phyloP scores from a whole-genome alignment of 2,329 filamentous ascomycete species.

The Diplodia seriata region DNA sequence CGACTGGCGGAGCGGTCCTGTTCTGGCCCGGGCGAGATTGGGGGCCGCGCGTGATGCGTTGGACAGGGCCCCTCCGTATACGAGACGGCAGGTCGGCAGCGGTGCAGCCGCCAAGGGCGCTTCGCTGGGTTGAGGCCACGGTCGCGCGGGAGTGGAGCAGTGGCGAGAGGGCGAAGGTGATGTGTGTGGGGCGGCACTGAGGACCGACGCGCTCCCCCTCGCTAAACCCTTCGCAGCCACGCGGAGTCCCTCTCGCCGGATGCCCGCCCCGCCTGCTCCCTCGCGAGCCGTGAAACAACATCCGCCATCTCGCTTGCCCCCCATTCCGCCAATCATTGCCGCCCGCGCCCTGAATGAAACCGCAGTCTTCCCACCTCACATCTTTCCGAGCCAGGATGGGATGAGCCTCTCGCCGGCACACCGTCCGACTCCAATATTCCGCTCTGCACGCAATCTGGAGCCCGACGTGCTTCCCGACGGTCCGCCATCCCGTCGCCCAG shows the following conservation, averaged over 20 bases:
- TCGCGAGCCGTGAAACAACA: constrained; percentile 15
- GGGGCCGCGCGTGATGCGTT: constrained; percentile 1
- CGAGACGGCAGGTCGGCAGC: constrained; percentile 5
- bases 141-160: not conserved
- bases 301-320: not conserved
- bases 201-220: constrained; percentile 7
- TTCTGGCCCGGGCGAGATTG: not conserved
- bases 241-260: constrained; percentile 8
- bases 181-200: constrained; percentile 12
- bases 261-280: constrained; percentile 1
- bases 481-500: constrained; percentile 6
- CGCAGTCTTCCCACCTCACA: not conserved
- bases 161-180: constrained; percentile 7
- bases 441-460: constrained; percentile 10
- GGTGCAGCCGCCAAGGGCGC: not conserved
- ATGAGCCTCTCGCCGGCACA: not conserved
- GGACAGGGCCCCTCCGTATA: not conserved
- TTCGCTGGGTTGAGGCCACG: not conserved
- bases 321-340: constrained; percentile 5
- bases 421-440: not conserved
- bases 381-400: not conserved
- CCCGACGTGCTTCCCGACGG: not conserved
- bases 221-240: constrained; percentile 17
- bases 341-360: not conserved
- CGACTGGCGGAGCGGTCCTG: constrained; percentile 1